These are phyloP conservation scores for Cladosporium halotolerans DNA, from an alignment of 2,329 filamentous ascomycete genomes.

Conservation along the genomic window DNA sequence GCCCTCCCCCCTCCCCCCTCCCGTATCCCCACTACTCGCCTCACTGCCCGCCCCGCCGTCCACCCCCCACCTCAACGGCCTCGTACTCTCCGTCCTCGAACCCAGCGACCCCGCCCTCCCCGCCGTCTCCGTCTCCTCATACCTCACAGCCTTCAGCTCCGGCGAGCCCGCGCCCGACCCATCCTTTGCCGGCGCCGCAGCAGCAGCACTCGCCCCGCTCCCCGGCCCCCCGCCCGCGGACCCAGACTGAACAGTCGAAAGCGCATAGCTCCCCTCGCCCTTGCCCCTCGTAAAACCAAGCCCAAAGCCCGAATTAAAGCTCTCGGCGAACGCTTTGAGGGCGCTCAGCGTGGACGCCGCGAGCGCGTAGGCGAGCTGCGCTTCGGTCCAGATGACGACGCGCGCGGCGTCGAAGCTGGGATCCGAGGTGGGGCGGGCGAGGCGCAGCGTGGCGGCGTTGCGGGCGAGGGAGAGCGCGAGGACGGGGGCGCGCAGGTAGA, in stretches of 20 bases:
- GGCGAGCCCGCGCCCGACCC: too few species aligned
- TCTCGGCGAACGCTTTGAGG: slow-evolving; percentile 36
- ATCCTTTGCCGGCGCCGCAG: slow-evolving; percentile 13
- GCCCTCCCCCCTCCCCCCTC: slow-evolving; percentile 5
- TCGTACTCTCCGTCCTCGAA: too few species aligned
- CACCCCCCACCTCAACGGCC: too few species aligned
- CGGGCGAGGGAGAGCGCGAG: slow-evolving; percentile 31
- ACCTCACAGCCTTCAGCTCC: too few species aligned
- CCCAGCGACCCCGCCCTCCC: slow-evolving; percentile 9
- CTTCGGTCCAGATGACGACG: slow-evolving; percentile 32
- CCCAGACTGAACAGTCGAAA: slow-evolving; percentile 12
- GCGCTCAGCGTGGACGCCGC: slow-evolving; percentile 38
- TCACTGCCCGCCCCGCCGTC: neutral
- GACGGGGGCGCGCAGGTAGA: slow-evolving; percentile 30
- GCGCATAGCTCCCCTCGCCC: slow-evolving; percentile 21
- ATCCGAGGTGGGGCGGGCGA: slow-evolving; percentile 24
- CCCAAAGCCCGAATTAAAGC: slow-evolving; percentile 37
- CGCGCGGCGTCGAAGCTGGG: slow-evolving; percentile 28
- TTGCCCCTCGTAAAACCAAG: slow-evolving; percentile 26
- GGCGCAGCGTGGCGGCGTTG: slow-evolving; percentile 29
- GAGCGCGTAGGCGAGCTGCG: slow-evolving; percentile 37
- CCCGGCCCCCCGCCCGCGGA: slow-evolving; percentile 17
- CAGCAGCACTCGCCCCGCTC: neutral
- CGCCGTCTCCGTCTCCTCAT: neutral
- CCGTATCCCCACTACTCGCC: slow-evolving; percentile 16